Conservation (phyloP, 352 stramenopile genomes). For the Salisapilia sapeloensis region DNA sequence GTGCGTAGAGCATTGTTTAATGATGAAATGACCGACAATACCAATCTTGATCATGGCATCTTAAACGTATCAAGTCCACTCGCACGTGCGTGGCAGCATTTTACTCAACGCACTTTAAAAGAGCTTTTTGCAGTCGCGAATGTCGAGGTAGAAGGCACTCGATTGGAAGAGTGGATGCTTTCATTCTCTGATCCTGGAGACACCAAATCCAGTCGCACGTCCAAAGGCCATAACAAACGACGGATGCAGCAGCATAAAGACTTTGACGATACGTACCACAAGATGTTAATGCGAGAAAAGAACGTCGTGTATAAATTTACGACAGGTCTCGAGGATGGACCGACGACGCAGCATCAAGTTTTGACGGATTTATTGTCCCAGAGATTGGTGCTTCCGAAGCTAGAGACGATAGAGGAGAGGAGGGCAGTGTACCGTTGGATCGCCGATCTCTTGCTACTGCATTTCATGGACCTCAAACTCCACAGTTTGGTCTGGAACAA, state of each 20-base stretch:
- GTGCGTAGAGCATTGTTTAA: slow-evolving; percentile 37
- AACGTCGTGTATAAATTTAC: slow-evolving; percentile 57
- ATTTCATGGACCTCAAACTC: slow-evolving; percentile 71
- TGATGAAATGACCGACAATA: slow-evolving; percentile 14
- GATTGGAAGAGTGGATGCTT: slow-evolving; percentile 3
- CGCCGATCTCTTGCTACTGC: slow-evolving; percentile 52
- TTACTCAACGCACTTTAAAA: slow-evolving; percentile 32
- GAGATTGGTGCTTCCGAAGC: slow-evolving; percentile 42
- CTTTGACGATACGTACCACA: slow-evolving; percentile 42
- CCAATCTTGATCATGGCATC: neutral
- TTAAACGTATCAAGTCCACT: slow-evolving; percentile 13
- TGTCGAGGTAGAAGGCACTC: slow-evolving; percentile 15
- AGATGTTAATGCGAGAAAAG: slow-evolving; percentile 50
- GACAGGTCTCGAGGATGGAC: slow-evolving; percentile 54
- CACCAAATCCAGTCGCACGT: no score
- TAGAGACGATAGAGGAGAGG: slow-evolving; percentile 26
- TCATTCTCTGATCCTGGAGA: no score
- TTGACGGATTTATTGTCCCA: slow-evolving; percentile 36
- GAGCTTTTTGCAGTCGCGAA: slow-evolving; percentile 40
- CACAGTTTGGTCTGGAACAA: slow-evolving; percentile 78
- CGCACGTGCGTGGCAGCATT: slow-evolving; percentile 45
- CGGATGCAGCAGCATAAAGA: slow-evolving; percentile 18
- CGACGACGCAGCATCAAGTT: slow-evolving; percentile 32
- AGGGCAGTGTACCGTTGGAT: slow-evolving; percentile 58
- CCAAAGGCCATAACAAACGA: slow-evolving; percentile 18